Evolutionary conservation across 371 early-diverging fungal genomes (phyloP), one percentile per base, ranked within the genome.

Genomic region (Mortierella sp.): DNA sequence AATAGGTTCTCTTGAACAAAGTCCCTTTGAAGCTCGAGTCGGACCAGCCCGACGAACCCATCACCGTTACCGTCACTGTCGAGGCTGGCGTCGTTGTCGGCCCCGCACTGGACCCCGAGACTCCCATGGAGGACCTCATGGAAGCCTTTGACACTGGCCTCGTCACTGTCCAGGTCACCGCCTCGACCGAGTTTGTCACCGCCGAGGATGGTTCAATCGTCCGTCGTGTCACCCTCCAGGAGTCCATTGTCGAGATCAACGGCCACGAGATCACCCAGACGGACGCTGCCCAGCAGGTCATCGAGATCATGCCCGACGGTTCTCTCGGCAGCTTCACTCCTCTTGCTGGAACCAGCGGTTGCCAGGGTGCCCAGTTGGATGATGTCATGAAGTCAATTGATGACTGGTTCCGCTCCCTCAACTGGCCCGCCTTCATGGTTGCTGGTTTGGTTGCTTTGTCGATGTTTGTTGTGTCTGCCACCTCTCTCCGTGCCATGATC

Each of bases 221-320:
- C 76, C 92, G 92, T 73, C 92, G 93, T 44, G 87, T 96, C 52
- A 87, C 85, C 55, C 92, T 96, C 14, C 82, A 90, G 54, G 93
- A 95, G 79, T 81, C 90, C 21, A 92, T 96, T 74, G 88, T 91
- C 38, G 95, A 96, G 87, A 89, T 96, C 80, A 94, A 96, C 78
- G 94, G 94, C 63, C 84, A 89, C 57, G 85, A 92, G 78, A 93
- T 96, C 54, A 89, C 90, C n/a, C 95, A 95, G 88, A 91, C 94
- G 38, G 93, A 92, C 58, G 92, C 91, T 52, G 91, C 92, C 76
- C 95, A 95, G 77, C 95, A 95, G 79, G 84, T 95, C 45, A 74
- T 96, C 55, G 94, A 95, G 84, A 89, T 95, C 45, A 90, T 91
- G 84, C 89, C 90, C 42, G 87, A 91, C 63, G 94, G 93, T 38